Percentiles rank a stretch among this genome's conserved stretches.
These are phyloP conservation scores for Ustulina deusta DNA, from an alignment of 2,329 filamentous ascomycete genomes.

Conservation along the genomic window DNA sequence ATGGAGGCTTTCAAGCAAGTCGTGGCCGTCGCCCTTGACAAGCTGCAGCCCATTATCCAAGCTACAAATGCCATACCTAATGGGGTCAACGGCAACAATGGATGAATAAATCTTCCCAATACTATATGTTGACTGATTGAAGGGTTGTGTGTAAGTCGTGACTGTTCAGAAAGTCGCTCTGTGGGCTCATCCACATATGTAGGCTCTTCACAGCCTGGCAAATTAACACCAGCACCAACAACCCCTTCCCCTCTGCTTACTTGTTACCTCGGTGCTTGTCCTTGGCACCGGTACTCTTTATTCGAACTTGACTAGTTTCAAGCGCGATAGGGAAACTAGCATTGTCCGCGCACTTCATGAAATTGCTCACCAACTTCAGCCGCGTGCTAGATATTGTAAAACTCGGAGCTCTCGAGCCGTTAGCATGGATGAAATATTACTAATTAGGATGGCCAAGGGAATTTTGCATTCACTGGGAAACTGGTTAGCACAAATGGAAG, in stretches of 20 bases:
- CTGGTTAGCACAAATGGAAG: too few species aligned
- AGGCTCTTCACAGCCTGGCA: background rate
- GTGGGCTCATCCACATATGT: too few species aligned
- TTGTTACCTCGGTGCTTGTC: too few species aligned
- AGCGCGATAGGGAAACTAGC: background rate
- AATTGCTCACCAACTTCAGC: too few species aligned
- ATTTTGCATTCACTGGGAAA: background rate
- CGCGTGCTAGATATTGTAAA: background rate
- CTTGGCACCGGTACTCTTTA: too few species aligned
- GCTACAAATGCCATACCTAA: conserved; percentile 5
- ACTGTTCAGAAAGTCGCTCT: background rate
- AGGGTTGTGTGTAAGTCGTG: background rate
- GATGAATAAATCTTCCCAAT: background rate
- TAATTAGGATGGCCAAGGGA: background rate
- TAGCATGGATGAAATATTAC: background rate
- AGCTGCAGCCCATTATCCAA: conserved; percentile 57
- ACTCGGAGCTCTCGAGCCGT: background rate
- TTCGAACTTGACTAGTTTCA: background rate
- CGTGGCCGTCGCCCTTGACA: conserved; percentile 74
- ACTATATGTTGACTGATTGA: background rate
- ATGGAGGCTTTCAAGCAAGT: conserved; percentile 87
- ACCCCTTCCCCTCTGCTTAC: too few species aligned
- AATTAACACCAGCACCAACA: background rate
- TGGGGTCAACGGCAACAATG: conserved; percentile 3
- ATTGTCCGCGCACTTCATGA: too few species aligned